These are phyloP conservation scores for Penicillium roqueforti DNA, from an alignment of 495 filamentous ascomycete genomes.

Conservation along the genomic window DNA sequence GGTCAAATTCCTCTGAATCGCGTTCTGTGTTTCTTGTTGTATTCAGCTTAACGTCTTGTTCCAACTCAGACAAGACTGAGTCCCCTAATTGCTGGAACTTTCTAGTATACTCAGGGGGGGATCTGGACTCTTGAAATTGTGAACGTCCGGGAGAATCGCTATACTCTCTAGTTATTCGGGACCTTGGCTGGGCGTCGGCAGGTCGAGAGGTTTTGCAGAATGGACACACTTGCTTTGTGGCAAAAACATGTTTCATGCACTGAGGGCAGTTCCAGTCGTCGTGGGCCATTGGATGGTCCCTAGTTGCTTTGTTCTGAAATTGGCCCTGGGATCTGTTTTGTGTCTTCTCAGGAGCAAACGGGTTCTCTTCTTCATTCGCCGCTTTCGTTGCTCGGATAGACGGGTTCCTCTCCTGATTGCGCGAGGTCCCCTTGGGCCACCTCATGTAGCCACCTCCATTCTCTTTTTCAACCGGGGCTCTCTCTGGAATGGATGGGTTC, in stretches of 20 bases:
- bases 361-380: background rate
- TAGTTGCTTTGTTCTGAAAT: background rate
- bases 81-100: conserved; percentile 24
- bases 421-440: background rate
- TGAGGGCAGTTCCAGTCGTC: conserved; percentile 34
- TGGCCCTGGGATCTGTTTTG: background rate
- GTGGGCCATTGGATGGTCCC: conserved; percentile 4
- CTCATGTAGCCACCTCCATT: background rate
- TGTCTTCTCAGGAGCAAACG: background rate
- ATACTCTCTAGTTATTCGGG: background rate
- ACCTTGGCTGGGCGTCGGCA: background rate
- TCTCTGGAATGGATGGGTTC: background rate
- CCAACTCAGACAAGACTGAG: conserved; percentile 12
- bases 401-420: background rate
- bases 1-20: background rate
- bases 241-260: conserved; percentile 26
- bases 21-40: background rate
- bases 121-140: background rate
- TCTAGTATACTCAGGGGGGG: conserved; percentile 1
- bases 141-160: background rate
- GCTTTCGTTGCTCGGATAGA: background rate
- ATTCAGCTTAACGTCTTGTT: background rate
- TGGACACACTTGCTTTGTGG: conserved; percentile 25
- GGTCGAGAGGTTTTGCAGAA: conserved; percentile 29
- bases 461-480: background rate